These are phyloP conservation scores for Epichloe uncinata DNA, from an alignment of 2,329 filamentous ascomycete genomes.

Conservation along the genomic window DNA sequence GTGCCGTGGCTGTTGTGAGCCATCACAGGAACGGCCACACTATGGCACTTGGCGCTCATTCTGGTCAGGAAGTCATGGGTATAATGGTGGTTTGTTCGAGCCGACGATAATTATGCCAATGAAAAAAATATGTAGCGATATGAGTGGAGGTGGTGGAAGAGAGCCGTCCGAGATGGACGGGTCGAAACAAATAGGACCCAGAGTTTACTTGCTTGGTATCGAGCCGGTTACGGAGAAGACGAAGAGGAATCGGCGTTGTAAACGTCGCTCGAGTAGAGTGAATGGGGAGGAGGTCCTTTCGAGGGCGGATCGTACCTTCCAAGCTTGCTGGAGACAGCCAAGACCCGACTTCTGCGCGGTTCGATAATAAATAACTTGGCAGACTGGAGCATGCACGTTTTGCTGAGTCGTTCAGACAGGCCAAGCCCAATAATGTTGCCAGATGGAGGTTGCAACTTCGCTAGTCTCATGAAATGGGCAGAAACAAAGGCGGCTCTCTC, in stretches of 20 bases:
- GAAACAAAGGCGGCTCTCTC: too few species aligned
- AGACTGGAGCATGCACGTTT: not conserved
- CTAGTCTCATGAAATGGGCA: too few species aligned
- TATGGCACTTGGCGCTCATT: conserved; percentile 17
- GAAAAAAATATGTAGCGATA: conserved; percentile 3
- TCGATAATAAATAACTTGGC: not conserved
- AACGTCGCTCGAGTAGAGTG: not conserved
- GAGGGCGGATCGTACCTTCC: not conserved
- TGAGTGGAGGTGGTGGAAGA: conserved; percentile 1
- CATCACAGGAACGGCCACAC: conserved; percentile 26
- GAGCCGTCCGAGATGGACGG: conserved; percentile 1
- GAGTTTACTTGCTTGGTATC: not conserved
- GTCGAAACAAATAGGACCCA: conserved; percentile 2
- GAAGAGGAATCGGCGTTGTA: not conserved
- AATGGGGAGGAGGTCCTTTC: not conserved
- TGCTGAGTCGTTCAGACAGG: not conserved
- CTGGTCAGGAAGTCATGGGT: conserved; percentile 12
- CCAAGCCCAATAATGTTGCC: not conserved
- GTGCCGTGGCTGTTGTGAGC: conserved; percentile 30
- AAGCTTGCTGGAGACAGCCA: not conserved
- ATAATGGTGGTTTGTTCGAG: not conserved
- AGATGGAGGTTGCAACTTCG: too few species aligned
- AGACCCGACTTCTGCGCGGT: not conserved
- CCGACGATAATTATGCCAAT: conserved; percentile 4
- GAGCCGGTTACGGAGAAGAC: not conserved